Evolutionary conservation across 2,329 filamentous ascomycete genomes (phyloP), one percentile per base, ranked within the genome.

Genomic region (Hirsutella rhossiliensis): DNA sequence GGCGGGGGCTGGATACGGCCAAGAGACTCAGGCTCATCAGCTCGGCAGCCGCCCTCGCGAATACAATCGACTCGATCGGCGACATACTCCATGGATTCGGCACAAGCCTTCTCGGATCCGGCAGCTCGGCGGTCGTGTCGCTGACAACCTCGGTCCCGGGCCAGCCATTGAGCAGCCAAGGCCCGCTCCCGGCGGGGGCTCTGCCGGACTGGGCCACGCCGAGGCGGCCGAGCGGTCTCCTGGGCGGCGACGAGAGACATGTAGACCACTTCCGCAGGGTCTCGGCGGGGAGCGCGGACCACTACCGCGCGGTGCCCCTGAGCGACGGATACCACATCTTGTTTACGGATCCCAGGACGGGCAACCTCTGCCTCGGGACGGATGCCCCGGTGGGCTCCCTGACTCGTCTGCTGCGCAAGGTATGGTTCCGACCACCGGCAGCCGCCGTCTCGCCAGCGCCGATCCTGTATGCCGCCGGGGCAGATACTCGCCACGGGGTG

Each of bases 251-350:
- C 12, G 23, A 36, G 15, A 29, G 40, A 8, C 36, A 41, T 12
- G 28, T 28, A 20, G 42, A 42, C 28, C 42, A 38, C 23, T 31
- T 48, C 9, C 50, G 48, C 29, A 53, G 62, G 9, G 56, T 69
- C n/a, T 60, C 63, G 29, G 62, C 65, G 15, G 65, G 62, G 1
- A 65, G 63, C 40, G 69, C 69, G 30, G 77, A 82, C 52, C 77
- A 83, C 52, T 82, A 78, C 52, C 72, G 71, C 39, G 78, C 79
- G 2, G 61, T 82, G 12, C 80, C 81, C 4, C 57, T 84, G 34
- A 80, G 76, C 48, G 81, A 84, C 55, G 79, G 80, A 2, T 64
- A 73, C 45, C 78, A 84, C 51, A 66, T 84, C 31, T 59, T 84
- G 5, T 84, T 82, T 55, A 76, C 76, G 7, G 78, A 84, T 53